These are phyloP conservation scores for Sarocladium kiliense DNA, from an alignment of 2,329 filamentous ascomycete genomes.

Conservation along the genomic window DNA sequence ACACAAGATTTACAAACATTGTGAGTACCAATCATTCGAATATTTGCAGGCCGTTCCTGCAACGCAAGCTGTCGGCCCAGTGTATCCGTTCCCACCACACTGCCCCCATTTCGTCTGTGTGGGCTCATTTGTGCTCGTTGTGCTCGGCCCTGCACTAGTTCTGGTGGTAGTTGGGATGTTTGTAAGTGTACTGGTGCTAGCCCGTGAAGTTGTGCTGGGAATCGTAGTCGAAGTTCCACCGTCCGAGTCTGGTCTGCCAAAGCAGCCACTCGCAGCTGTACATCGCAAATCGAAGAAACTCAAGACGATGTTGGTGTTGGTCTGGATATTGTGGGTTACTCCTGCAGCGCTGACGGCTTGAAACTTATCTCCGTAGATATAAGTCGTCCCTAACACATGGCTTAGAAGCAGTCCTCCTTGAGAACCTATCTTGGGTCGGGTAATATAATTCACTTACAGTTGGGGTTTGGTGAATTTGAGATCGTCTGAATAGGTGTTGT, in stretches of 20 bases:
- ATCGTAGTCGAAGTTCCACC: neutral
- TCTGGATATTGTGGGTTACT: neutral
- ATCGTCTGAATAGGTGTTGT: neutral
- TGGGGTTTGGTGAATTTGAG: neutral
- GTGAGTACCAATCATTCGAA: constrained; percentile 1
- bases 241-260: neutral
- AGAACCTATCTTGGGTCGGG: too few species aligned
- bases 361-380: neutral
- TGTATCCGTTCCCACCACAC: neutral
- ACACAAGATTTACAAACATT: neutral
- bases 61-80: neutral
- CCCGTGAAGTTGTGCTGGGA: neutral
- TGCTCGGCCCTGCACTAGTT: neutral
- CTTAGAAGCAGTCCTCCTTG: too few species aligned
- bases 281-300: neutral
- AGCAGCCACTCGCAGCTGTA: neutral
- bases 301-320: neutral
- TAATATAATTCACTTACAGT: neutral
- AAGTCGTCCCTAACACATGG: neutral
- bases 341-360: neutral
- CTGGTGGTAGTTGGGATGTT: constrained; percentile 5
- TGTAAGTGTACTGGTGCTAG: neutral
- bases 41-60: neutral
- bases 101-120: neutral
- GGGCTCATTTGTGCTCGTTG: neutral